These are phyloP conservation scores for Colletotrichum brevisporum DNA, from an alignment of 2,329 filamentous ascomycete genomes.

Conservation along the genomic window DNA sequence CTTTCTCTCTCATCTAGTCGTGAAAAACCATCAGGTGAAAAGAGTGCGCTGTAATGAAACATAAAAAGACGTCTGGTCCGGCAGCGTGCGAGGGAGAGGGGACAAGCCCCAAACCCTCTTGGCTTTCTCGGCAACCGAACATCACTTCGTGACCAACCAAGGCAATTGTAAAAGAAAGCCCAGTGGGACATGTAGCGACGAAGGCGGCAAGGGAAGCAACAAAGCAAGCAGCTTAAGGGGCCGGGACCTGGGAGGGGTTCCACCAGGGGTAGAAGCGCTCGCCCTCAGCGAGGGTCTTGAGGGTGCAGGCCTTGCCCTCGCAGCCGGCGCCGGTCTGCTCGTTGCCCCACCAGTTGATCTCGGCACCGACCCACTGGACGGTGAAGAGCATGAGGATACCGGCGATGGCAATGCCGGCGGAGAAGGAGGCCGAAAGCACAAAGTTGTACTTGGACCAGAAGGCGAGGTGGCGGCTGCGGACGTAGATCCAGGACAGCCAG, in stretches of 20 bases:
- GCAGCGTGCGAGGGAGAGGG: background rate
- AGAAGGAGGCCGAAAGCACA: constrained; percentile 50
- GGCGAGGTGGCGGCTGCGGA: constrained; percentile 53
- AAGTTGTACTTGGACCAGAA: constrained; percentile 59
- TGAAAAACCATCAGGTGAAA: background rate
- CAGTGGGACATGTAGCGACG: constrained; percentile 28
- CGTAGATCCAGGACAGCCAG: constrained; percentile 42
- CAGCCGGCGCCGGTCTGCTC: constrained; percentile 42
- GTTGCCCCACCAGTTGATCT: constrained; percentile 50
- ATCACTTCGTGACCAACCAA: constrained; percentile 29
- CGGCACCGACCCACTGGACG: constrained; percentile 44
- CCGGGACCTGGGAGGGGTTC: constrained; percentile 36
- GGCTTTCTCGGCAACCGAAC: background rate
- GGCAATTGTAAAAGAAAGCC: constrained; percentile 3
- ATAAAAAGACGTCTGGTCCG: background rate
- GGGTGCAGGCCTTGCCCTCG: constrained; percentile 44
- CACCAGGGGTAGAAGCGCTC: constrained; percentile 57
- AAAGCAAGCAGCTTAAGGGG: constrained; percentile 17
- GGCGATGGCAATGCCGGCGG: constrained; percentile 50
- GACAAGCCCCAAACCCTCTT: background rate
- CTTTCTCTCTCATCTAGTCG: constrained; percentile 4
- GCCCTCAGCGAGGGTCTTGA: constrained; percentile 45
- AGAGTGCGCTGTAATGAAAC: background rate
- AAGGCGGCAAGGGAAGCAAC: background rate
- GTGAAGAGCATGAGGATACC: constrained; percentile 51